Evolutionary conservation across 768 basidiomycete genomes (phyloP).

Genomic region (Dendrothele bispora): DNA sequence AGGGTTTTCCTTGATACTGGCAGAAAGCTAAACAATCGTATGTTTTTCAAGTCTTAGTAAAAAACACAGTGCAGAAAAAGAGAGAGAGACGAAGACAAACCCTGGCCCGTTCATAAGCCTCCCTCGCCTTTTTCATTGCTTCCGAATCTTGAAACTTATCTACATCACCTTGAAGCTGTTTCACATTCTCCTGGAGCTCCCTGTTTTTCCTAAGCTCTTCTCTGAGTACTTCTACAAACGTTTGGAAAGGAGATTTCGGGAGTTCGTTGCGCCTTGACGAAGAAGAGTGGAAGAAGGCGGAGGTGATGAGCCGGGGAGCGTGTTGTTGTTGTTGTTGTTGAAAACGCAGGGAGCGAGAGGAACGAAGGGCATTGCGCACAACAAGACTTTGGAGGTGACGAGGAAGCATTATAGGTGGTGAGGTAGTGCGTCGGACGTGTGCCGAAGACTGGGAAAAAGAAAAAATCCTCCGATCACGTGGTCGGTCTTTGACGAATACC

Average conservation of each 20-base stretch:
- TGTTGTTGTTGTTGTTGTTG: conserved; percentile 13
- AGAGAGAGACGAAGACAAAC: too few relatives aligned
- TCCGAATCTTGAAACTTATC: conserved; percentile 97
- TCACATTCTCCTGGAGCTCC: conserved; percentile 94
- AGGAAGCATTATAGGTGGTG: conserved; percentile 41
- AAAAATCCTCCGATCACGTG: too few relatives aligned
- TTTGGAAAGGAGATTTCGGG: conserved; percentile 92
- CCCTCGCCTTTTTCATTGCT: conserved; percentile 88
- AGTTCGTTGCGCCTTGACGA: conserved; percentile 59
- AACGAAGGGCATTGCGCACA: conserved; percentile 18
- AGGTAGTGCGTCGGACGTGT: too few relatives aligned
- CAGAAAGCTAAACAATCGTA: conserved; percentile 60
- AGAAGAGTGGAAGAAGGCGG: conserved; percentile 61
- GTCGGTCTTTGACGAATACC: too few relatives aligned
- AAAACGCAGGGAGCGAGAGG: too few relatives aligned
- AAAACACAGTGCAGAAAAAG: too few relatives aligned
- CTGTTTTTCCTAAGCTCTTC: conserved; percentile 94
- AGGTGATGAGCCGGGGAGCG: conserved; percentile 9
- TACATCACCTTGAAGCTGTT: conserved; percentile 96
- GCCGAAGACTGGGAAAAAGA: too few relatives aligned
- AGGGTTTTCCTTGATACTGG: conserved; percentile 96
- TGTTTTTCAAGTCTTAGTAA: neutral
- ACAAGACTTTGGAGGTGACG: conserved; percentile 44
- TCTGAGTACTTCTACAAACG: conserved; percentile 90
- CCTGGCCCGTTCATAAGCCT: conserved; percentile 91